Base-by-base conservation (phyloP, 768 basidiomycete species). In the Xerocomellus amylosporus region DNA sequence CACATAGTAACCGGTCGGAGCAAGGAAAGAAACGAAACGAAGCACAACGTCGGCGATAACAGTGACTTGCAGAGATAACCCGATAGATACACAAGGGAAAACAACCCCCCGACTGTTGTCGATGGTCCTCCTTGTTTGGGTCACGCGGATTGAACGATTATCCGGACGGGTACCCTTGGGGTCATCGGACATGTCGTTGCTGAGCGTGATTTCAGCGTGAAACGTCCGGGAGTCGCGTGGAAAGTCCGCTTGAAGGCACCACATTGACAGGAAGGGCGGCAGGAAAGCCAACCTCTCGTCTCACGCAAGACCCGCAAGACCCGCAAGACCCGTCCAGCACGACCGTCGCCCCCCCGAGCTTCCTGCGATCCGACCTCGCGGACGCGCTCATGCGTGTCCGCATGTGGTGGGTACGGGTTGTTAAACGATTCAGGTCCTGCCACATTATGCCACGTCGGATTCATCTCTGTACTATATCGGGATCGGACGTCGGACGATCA, bases 211-310 rank as follows among this genome's bases (percentile, higher is more conserved):
- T 15, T 43, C 37, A n/a, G 7, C 34, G 38, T 66, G 64, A 64
- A 67, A 70, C 63, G 30, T 51, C 61, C 66, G 64, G 58, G 20
- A 2, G 63, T 57, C 65, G 65, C 49, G 49, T n/a, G 50, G 48
- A 55, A 61, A 40, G 56, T 20, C 24, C 30, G 19, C 41, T 19
- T 28, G 13, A 30, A 46, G 22, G 40, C 14, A 46, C 26, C 49
- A 28, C 33, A 8, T 33, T 33, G 5, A 15, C 34, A 34, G 34
- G 13, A 34, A 34, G 34, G 41, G 36, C 45, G 39, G 28, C 45
- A 37, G 14, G 15, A 40, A 1, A 26, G 22, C 20, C 10, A 41
- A 13, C 24, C 24, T 6, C 38, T 15, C 36, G 34, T 52, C 42
- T 46, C 26, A 8, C 22, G 33, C 31, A 20, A 28, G 40, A 22